These are phyloP conservation scores for Lindgomyces ingoldianus DNA, from an alignment of 495 filamentous ascomycete genomes.

Conservation along the genomic window DNA sequence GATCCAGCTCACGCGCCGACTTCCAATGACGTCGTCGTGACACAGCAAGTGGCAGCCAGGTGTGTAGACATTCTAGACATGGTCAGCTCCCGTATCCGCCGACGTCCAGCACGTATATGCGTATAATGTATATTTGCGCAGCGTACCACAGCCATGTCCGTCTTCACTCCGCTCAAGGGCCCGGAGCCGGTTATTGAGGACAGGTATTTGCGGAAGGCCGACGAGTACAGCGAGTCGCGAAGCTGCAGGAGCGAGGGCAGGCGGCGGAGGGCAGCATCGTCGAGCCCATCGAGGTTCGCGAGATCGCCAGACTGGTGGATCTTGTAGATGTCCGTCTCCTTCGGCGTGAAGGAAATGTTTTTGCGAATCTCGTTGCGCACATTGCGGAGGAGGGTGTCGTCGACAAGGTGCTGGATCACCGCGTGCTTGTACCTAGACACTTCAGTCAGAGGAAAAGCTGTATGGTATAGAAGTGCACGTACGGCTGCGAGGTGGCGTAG, in stretches of 20 bases:
- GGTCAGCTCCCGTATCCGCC: neutral
- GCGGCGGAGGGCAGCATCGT: constrained; percentile 74
- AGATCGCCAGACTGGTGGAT: constrained; percentile 98
- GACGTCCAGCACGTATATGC: too few relatives aligned
- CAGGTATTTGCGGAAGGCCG: constrained; percentile 83
- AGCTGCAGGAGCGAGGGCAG: constrained; percentile 83
- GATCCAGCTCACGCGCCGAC: constrained; percentile 90
- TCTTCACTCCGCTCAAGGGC: constrained; percentile 86
- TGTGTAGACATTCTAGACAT: constrained; percentile 80
- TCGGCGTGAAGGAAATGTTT: constrained; percentile 92
- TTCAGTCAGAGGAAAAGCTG: neutral
- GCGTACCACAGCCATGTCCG: constrained; percentile 87
- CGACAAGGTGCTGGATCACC: constrained; percentile 79
- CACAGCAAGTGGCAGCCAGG: constrained; percentile 94
- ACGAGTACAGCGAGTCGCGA: constrained; percentile 89
- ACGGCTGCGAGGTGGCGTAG: constrained; percentile 38
- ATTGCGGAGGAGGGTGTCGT: constrained; percentile 74
- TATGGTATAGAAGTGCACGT: neutral
- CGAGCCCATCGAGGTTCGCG: constrained; percentile 92
- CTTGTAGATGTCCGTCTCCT: constrained; percentile 99
- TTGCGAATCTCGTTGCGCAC: constrained; percentile 87
- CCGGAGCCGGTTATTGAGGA: constrained; percentile 81
- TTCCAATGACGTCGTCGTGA: constrained; percentile 98
- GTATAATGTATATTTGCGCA: neutral
- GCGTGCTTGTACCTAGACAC: constrained; percentile 74